These are phyloP conservation scores for Giardia duodenalis DNA, from an alignment of 208 protist genomes.

Conservation along the genomic window DNA sequence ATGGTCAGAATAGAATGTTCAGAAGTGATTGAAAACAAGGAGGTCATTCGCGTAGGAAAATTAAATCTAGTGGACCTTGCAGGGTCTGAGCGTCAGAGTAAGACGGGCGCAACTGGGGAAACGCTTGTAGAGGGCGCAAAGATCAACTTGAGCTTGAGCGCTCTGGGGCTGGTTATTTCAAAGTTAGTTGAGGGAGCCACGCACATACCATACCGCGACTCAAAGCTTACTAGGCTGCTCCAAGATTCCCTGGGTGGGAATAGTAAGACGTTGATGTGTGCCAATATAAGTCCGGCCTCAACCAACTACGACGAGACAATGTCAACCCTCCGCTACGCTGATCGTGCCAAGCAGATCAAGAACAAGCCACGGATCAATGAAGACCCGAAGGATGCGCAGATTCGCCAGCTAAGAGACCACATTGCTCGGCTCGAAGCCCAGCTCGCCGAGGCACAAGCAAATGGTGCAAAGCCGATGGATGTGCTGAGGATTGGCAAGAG, in stretches of 20 bases:
- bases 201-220: slow-evolving; percentile 48
- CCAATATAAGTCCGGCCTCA: slow-evolving; percentile 43
- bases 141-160: slow-evolving; percentile 46
- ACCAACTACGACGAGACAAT: slow-evolving; percentile 52
- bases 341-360: slow-evolving; percentile 39
- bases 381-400: slow-evolving; percentile 37
- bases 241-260: slow-evolving; percentile 54
- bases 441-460: not conserved
- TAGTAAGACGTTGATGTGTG: slow-evolving; percentile 49
- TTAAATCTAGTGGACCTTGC: slow-evolving; percentile 52
- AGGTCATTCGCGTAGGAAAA: slow-evolving; percentile 31
- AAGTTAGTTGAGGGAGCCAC: slow-evolving; percentile 33
- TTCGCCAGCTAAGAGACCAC: slow-evolving; percentile 26
- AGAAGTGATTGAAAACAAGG: not conserved
- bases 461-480: not conserved
- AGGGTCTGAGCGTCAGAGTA: slow-evolving; percentile 38
- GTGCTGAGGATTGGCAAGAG: not conserved
- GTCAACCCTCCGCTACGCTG: slow-evolving; percentile 35
- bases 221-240: slow-evolving; percentile 49
- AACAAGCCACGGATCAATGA: slow-evolving; percentile 44
- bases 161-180: slow-evolving; percentile 46
- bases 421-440: slow-evolving; percentile 13
- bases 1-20: slow-evolving; percentile 28
- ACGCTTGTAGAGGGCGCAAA: slow-evolving; percentile 43
- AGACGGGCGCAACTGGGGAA: slow-evolving; percentile 41